phyloP scores from a whole-genome alignment of 2,329 filamentous ascomycete genomes.

The Endothia cerciana region DNA sequence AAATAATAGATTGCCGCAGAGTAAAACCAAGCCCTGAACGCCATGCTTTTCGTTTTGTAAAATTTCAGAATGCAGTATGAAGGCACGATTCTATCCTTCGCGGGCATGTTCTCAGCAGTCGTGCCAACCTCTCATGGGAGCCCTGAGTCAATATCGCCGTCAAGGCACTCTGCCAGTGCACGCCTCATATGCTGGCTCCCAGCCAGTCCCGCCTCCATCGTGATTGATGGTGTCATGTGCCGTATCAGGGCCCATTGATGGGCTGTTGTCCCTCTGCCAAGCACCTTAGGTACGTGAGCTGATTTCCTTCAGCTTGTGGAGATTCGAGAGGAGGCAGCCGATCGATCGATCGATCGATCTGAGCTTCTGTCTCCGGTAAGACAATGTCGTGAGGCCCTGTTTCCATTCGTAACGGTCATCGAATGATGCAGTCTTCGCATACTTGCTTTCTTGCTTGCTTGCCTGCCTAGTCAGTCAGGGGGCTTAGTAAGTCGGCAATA shows the following conservation, averaged over 20 bases:
- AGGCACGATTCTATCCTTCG: background rate
- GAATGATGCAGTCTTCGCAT: background rate
- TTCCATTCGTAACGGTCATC: background rate
- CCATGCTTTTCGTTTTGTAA: conserved; percentile 25
- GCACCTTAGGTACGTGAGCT: background rate
- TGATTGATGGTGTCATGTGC: background rate
- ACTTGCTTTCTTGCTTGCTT: background rate
- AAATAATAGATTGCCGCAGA: background rate
- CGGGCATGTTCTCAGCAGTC: background rate
- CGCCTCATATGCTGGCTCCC: background rate
- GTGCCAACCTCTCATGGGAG: conserved; percentile 3
- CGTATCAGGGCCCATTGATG: background rate
- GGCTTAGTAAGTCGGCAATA: conserved; percentile 16
- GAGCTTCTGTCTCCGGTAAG: background rate
- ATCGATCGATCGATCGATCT: background rate
- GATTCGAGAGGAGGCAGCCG: background rate
- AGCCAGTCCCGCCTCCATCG: background rate
- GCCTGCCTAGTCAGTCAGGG: background rate
- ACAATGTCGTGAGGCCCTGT: background rate
- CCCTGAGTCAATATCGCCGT: conserved; percentile 22
- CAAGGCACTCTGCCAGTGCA: conserved; percentile 6
- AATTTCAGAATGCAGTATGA: conserved; percentile 24
- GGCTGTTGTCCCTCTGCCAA: background rate
- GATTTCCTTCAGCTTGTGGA: background rate
- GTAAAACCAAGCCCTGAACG: conserved; percentile 19